These are phyloP conservation scores for Penicillium corylophilum DNA, from an alignment of 2,329 filamentous ascomycete genomes.

Conservation along the genomic window DNA sequence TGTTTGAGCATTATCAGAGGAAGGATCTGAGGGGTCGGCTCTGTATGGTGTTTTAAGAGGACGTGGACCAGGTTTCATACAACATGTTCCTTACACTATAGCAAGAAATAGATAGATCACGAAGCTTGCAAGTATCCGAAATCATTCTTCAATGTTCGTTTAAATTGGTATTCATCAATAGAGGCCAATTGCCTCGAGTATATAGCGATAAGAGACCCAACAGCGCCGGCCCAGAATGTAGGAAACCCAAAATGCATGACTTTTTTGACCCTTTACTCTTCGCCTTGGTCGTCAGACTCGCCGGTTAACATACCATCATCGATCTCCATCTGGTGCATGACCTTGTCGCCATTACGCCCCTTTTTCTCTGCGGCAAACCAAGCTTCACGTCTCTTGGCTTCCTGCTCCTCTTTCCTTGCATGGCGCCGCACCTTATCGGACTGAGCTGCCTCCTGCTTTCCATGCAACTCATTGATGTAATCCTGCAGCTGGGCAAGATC, in stretches of 20 bases:
- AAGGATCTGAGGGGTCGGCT: conserved; percentile 11
- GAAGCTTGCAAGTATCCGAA: too few species aligned
- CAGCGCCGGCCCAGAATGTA: not conserved
- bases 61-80: not conserved
- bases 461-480: conserved; percentile 40
- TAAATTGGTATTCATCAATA: not conserved
- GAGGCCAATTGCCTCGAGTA: not conserved
- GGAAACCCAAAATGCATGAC: conserved; percentile 1
- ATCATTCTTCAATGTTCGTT: not conserved
- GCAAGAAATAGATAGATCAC: not conserved
- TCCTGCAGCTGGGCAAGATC: conserved; percentile 37
- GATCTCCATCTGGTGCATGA: conserved; percentile 40
- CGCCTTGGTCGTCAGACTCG: conserved; percentile 37
- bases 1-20: conserved; percentile 14
- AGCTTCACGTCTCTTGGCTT: conserved; percentile 40
- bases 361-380: conserved; percentile 48
- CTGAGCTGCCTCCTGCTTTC: conserved; percentile 37
- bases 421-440: conserved; percentile 34
- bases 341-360: conserved; percentile 42
- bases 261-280: conserved; percentile 23
- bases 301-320: conserved; percentile 36
- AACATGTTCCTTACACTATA: not conserved
- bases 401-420: conserved; percentile 42
- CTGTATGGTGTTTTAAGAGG: conserved; percentile 13
- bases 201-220: not conserved